Conservation (phyloP, 768 basidiomycete genomes). For the Pluteus cervinus region DNA sequence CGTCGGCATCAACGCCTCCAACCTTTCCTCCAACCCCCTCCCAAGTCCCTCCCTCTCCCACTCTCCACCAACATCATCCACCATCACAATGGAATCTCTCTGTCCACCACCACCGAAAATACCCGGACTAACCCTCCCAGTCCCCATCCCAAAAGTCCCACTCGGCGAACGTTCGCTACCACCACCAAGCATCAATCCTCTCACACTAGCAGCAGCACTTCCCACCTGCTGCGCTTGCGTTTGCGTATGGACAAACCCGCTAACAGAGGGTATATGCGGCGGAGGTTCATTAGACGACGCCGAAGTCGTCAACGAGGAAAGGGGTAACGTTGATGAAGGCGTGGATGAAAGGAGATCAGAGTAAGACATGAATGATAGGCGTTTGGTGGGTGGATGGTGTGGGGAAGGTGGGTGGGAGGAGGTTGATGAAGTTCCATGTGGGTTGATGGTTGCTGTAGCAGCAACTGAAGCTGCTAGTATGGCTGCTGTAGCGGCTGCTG, state of each 20-base stretch:
- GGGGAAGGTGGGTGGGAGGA: slow-evolving; percentile 33
- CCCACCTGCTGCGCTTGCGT: slow-evolving; percentile 6
- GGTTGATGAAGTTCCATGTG: slow-evolving; percentile 3
- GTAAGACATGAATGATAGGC: slow-evolving; percentile 87
- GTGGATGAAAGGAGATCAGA: slow-evolving; percentile 77
- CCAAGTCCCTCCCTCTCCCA: slow-evolving; percentile 87
- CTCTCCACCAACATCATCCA: slow-evolving; percentile 73
- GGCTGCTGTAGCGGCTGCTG: slow-evolving; percentile 12
- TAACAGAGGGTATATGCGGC: slow-evolving; percentile 66
- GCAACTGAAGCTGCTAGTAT: slow-evolving; percentile 4
- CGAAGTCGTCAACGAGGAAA: slow-evolving; percentile 67
- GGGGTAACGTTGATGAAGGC: slow-evolving; percentile 63
- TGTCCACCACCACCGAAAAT: slow-evolving; percentile 9
- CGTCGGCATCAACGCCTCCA: slow-evolving; percentile 36
- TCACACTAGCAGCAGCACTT: slow-evolving; percentile 18
- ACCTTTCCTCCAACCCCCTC: slow-evolving; percentile 72
- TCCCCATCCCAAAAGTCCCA: slow-evolving; percentile 20
- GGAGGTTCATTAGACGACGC: slow-evolving; percentile 53
- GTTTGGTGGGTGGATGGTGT: slow-evolving; percentile 46
- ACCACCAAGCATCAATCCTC: slow-evolving; percentile 13
- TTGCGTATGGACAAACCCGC: slow-evolving; percentile 26
- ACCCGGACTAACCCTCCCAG: slow-evolving; percentile 17
- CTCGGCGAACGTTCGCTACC: slow-evolving; percentile 1
- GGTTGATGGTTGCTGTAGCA: slow-evolving; percentile 4
- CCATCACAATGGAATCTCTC: slow-evolving; percentile 34